Percentiles rank a stretch among this genome's conserved stretches.
phyloP scores from a whole-genome alignment of 2,329 filamentous ascomycete genomes.

The Pseudogymnoascus sp. region DNA sequence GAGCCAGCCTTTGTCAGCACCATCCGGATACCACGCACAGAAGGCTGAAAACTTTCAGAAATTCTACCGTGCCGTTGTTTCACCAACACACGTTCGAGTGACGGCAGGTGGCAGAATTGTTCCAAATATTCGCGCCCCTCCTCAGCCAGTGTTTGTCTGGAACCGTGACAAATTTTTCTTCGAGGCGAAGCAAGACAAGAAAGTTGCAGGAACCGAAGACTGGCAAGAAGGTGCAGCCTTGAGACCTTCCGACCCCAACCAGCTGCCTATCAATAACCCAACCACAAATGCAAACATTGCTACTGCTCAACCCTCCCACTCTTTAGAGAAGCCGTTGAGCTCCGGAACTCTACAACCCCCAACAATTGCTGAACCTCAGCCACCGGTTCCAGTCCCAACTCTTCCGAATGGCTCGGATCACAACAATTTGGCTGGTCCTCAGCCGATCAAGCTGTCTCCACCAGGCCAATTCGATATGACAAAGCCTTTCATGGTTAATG shows the following conservation, averaged over 20 bases:
- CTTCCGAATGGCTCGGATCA: background rate
- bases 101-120: constrained; percentile 61
- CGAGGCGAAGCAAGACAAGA: constrained; percentile 16
- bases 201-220: background rate
- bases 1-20: constrained; percentile 45
- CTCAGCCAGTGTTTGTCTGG: constrained; percentile 23
- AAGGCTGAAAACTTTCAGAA: constrained; percentile 58
- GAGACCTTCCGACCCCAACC: background rate
- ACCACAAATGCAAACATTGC: constrained; percentile 3
- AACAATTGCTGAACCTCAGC: background rate
- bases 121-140: constrained; percentile 47
- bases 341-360: background rate
- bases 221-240: background rate
- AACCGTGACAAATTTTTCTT: constrained; percentile 23
- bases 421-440: constrained; percentile 10
- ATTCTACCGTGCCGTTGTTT: constrained; percentile 61
- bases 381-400: background rate
- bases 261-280: constrained; percentile 2
- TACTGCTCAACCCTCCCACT: background rate
- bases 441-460: constrained; percentile 27
- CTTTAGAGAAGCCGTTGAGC: background rate
- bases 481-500: constrained; percentile 25
- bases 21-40: constrained; percentile 45
- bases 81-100: constrained; percentile 58
- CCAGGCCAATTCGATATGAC: constrained; percentile 29